These are phyloP conservation scores for Beauveria medogensis DNA, from an alignment of 2,329 filamentous ascomycete species.

Conservation along the genomic window DNA sequence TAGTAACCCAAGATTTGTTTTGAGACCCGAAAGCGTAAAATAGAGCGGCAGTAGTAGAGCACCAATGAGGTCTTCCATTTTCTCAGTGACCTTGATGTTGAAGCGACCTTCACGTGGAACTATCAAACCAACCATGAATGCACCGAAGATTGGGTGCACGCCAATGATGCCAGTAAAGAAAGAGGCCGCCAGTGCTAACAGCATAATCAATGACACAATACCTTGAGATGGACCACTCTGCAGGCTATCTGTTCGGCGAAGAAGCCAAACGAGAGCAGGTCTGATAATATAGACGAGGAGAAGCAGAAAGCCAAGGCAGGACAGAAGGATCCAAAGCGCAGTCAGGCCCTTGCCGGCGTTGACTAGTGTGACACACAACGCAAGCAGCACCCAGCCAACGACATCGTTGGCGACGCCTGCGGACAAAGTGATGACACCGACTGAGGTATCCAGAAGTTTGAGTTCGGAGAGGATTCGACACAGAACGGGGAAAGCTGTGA, in stretches of 20 bases:
- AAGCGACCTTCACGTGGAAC: slow-evolving; percentile 86
- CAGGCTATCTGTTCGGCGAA: slow-evolving; percentile 67
- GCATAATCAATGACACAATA: slow-evolving; percentile 72
- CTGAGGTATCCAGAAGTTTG: slow-evolving; percentile 72
- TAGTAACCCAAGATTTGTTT: slow-evolving; percentile 78
- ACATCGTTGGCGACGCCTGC: slow-evolving; percentile 89
- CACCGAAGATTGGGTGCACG: slow-evolving; percentile 89
- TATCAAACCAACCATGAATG: slow-evolving; percentile 81
- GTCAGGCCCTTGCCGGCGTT: slow-evolving; percentile 78
- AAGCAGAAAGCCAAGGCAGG: slow-evolving; percentile 64
- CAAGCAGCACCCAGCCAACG: slow-evolving; percentile 74
- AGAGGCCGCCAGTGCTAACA: slow-evolving; percentile 69
- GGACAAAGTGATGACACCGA: slow-evolving; percentile 81
- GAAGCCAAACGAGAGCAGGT: slow-evolving; percentile 65
- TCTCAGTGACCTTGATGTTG: slow-evolving; percentile 84
- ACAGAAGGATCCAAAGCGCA: slow-evolving; percentile 76
- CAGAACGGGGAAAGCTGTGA: slow-evolving; percentile 85
- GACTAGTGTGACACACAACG: slow-evolving; percentile 85
- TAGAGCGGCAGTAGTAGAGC: slow-evolving; percentile 83
- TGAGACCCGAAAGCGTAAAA: slow-evolving; percentile 85
- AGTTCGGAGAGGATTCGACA: slow-evolving; percentile 90
- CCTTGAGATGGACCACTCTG: slow-evolving; percentile 83
- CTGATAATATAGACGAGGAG: slow-evolving; percentile 67
- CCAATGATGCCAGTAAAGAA: slow-evolving; percentile 89
- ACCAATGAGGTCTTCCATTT: slow-evolving; percentile 84